phyloP scores from a whole-genome alignment of 495 filamentous ascomycete genomes.

The Aspergillus carlsbadensis region DNA sequence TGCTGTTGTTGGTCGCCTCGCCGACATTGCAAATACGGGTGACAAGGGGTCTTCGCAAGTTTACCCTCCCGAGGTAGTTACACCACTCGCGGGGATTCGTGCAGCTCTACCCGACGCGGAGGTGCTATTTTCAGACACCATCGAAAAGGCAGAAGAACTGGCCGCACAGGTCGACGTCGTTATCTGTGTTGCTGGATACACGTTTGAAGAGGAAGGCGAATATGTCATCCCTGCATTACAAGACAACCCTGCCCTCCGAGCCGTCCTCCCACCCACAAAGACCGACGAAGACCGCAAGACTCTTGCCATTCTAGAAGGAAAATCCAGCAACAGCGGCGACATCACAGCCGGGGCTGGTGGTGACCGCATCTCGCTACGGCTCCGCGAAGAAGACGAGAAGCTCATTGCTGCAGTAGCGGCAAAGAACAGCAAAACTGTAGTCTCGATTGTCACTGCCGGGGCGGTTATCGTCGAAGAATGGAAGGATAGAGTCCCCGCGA shows the following conservation, averaged over 20 bases:
- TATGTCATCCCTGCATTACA: constrained; percentile 15
- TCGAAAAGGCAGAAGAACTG: background rate
- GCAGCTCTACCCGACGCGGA: constrained; percentile 1
- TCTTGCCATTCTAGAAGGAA: background rate
- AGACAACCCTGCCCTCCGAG: background rate
- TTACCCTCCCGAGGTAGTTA: constrained; percentile 12
- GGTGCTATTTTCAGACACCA: background rate
- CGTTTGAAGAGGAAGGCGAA: constrained; percentile 21
- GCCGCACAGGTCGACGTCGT: constrained; percentile 17
- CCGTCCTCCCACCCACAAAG: background rate
- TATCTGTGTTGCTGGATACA: constrained; percentile 20
- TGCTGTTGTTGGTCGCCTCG: constrained; percentile 21
- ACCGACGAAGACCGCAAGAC: background rate
- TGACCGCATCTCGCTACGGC: constrained; percentile 18
- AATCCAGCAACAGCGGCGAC: background rate
- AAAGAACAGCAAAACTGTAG: constrained; percentile 32
- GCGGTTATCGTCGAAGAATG: constrained; percentile 21
- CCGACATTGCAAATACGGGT: constrained; percentile 18
- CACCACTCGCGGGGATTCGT: constrained; percentile 15
- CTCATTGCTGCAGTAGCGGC: constrained; percentile 55
- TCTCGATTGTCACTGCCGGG: constrained; percentile 18
- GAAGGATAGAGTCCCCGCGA: constrained; percentile 10
- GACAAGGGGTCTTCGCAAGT: constrained; percentile 25
- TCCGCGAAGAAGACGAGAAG: constrained; percentile 29
- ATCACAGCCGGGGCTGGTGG: constrained; percentile 16